A percentile compares a stretch with the other conserved stretches of the same genome.
Conservation (phyloP, 176 grass and related monocot species). For the Pharus latifolius region DNA sequence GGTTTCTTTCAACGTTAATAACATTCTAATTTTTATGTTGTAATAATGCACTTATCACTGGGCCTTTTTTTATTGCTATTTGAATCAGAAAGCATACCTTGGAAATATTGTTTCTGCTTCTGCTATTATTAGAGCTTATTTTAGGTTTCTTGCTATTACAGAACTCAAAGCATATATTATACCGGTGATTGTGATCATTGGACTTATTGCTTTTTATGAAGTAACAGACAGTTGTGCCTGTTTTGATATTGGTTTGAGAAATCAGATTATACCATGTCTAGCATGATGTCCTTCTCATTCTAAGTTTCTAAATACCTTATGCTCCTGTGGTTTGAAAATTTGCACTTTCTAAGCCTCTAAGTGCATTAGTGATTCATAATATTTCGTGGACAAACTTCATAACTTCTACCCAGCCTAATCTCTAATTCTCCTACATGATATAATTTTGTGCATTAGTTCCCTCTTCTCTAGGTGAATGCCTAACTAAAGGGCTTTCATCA, state of each 20-base stretch:
- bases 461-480: too few relatives aligned
- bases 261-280: background rate
- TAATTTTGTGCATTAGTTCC: too few relatives aligned
- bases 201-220: background rate
- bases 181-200: background rate
- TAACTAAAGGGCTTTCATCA: too few relatives aligned
- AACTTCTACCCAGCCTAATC: background rate
- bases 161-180: background rate
- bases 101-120: background rate
- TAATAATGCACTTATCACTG: conserved; percentile 2
- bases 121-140: background rate
- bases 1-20: too few relatives aligned
- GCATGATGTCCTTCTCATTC: background rate
- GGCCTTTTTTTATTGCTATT: background rate
- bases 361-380: background rate
- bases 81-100: background rate
- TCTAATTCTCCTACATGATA: too few relatives aligned
- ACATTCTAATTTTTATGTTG: too few relatives aligned
- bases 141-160: background rate
- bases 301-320: conserved; percentile 4
- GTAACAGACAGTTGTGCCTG: background rate
- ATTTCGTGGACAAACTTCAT: background rate
- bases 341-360: background rate
- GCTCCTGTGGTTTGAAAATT: background rate
- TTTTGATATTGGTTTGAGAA: background rate